Percentiles rank a stretch among this genome's conserved stretches.
Conservation (phyloP, 1,284 basidiomycete species). For the Rhodotorula sp. region DNA sequence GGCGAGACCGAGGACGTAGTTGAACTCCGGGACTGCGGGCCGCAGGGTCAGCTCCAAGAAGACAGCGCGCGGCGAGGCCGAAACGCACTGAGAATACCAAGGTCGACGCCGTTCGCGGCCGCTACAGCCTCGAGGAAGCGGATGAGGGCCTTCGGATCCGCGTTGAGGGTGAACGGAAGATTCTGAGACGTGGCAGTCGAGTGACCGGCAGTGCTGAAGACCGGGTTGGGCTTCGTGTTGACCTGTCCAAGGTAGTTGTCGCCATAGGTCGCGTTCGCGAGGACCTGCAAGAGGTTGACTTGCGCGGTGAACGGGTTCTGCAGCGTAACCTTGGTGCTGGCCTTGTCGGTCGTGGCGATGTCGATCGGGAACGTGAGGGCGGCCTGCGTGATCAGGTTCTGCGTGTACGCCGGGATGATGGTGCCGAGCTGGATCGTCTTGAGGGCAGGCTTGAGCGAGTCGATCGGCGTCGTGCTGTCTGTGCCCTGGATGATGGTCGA, state of each 20-base stretch:
- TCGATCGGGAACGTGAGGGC: conserved; percentile 42
- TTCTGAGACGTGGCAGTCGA: conserved; percentile 61
- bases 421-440: conserved; percentile 64
- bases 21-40: conserved; percentile 41
- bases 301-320: conserved; percentile 73
- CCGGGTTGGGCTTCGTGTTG: conserved; percentile 50
- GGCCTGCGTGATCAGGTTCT: conserved; percentile 60
- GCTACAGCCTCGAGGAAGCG: conserved; percentile 60
- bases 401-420: conserved; percentile 65
- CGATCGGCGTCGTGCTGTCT: conserved; percentile 61
- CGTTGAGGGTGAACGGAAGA: conserved; percentile 65
- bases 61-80: background rate
- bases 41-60: too few relatives aligned
- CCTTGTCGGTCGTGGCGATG: conserved; percentile 57
- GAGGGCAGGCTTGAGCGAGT: conserved; percentile 65
- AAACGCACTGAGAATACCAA: conserved; percentile 61
- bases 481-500: conserved; percentile 63
- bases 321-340: conserved; percentile 60
- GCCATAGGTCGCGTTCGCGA: conserved; percentile 58
- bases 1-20: conserved; percentile 44
- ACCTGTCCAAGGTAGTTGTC: conserved; percentile 51
- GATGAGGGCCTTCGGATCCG: conserved; percentile 65
- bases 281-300: conserved; percentile 65
- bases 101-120: conserved; percentile 59
- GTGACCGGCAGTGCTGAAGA: conserved; percentile 64